phyloP scores from a whole-genome alignment of 2,329 filamentous ascomycete species.

The Fusarium udum region DNA sequence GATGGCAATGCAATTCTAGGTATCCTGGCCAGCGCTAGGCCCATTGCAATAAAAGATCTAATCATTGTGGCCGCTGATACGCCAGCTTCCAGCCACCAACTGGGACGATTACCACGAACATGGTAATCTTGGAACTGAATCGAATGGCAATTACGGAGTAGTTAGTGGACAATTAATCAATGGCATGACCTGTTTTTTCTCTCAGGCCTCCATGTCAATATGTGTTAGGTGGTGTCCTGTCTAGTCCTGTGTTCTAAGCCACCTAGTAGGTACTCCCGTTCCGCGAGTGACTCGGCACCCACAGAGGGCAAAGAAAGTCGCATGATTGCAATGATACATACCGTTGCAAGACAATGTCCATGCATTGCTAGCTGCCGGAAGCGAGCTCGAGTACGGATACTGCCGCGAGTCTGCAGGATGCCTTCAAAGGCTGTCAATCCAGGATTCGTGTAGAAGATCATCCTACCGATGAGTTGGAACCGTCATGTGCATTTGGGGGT shows the following conservation, averaged over 20 bases:
- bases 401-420: not conserved
- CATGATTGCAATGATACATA: conserved; percentile 20
- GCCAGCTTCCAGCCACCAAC: conserved; percentile 15
- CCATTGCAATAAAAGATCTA: conserved; percentile 30
- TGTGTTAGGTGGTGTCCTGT: conserved; percentile 34
- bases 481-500: not conserved
- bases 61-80: conserved; percentile 27
- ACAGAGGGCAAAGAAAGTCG: conserved; percentile 16
- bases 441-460: not conserved
- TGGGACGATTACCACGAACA: conserved; percentile 32
- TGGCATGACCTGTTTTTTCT: conserved; percentile 32
- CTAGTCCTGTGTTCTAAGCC: conserved; percentile 26
- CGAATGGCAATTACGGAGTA: conserved; percentile 16
- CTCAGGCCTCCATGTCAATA: conserved; percentile 29
- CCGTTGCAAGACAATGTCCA: conserved; percentile 17
- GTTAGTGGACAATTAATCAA: conserved; percentile 3
- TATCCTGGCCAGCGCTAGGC: conserved; percentile 22
- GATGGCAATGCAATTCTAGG: not conserved
- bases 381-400: conserved; percentile 32
- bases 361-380: not conserved
- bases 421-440: not conserved
- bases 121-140: conserved; percentile 39
- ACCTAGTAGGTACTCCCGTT: conserved; percentile 1
- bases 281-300: conserved; percentile 1
- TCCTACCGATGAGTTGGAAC: conserved; percentile 16